Percentiles rank a stretch among this genome's conserved stretches.
Evolutionary conservation across 2,329 filamentous ascomycete genomes (phyloP).

Genomic region (Geosmithia morbida): DNA sequence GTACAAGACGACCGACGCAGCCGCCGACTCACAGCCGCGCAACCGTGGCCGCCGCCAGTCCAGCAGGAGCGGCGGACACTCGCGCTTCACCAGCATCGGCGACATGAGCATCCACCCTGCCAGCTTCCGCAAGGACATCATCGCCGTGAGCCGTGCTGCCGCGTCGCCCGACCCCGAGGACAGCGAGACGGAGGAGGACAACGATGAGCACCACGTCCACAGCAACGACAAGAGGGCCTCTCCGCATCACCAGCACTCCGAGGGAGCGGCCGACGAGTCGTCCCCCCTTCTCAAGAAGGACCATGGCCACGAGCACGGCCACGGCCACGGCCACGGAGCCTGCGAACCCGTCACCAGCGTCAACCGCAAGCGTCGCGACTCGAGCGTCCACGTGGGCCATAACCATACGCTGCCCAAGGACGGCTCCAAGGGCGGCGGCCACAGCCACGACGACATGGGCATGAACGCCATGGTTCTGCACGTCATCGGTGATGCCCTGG

Average conservation of each 20-base stretch:
- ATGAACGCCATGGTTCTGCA: slow-evolving; percentile 78
- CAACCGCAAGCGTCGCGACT: slow-evolving; percentile 26
- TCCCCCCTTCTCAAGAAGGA: slow-evolving; percentile 30
- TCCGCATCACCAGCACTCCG: slow-evolving; percentile 13
- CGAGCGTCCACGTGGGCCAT: slow-evolving; percentile 52
- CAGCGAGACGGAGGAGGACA: slow-evolving; percentile 26
- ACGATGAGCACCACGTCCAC: slow-evolving; percentile 22
- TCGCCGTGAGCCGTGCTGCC: slow-evolving; percentile 55
- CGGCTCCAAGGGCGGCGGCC: slow-evolving; percentile 45
- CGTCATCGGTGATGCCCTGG: slow-evolving; percentile 69
- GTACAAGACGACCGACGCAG: slow-evolving; percentile 15
- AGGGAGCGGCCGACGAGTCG: slow-evolving; percentile 27
- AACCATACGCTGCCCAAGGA: slow-evolving; percentile 68
- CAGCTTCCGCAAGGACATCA: slow-evolving; percentile 84
- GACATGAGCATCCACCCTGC: slow-evolving; percentile 79
- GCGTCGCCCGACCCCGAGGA: slow-evolving; percentile 31
- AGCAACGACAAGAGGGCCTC: too few species aligned
- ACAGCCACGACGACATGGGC: slow-evolving; percentile 80
- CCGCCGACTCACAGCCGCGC: slow-evolving; percentile 15
- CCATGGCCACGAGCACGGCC: slow-evolving; percentile 14
- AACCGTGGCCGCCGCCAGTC: slow-evolving; percentile 26
- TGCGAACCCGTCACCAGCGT: neutral
- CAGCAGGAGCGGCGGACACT: slow-evolving; percentile 32
- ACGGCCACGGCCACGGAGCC: slow-evolving; percentile 6
- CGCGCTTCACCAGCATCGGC: slow-evolving; percentile 49